Evolutionary conservation across 2,329 filamentous ascomycete genomes (phyloP).

Genomic region (Lecanicillium sp.): DNA sequence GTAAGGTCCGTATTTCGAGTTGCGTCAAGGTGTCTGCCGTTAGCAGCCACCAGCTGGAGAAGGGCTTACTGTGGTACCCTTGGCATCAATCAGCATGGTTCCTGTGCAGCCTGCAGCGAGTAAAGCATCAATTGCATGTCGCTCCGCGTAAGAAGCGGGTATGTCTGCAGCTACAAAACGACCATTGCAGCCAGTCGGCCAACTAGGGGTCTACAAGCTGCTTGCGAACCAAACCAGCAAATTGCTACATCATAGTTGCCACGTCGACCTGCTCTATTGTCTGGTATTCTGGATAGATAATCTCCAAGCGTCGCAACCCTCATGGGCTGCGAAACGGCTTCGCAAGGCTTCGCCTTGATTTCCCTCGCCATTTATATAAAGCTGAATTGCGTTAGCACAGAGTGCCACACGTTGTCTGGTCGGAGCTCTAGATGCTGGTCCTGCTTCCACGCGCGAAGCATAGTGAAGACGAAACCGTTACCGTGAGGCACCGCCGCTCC

Average conservation of each 20-base stretch:
- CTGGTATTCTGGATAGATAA: background rate
- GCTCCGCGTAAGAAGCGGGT: no score
- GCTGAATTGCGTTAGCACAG: conserved; percentile 14
- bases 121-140: no score
- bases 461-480: conserved; percentile 10
- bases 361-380: conserved; percentile 10
- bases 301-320: background rate
- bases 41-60: no score
- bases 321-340: background rate
- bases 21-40: no score
- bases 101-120: no score
- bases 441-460: conserved; percentile 9
- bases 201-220: background rate
- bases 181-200: background rate
- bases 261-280: background rate
- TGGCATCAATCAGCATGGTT: no score
- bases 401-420: conserved; percentile 10
- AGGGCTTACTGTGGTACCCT: no score
- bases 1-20: no score
- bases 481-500: no score
- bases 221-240: background rate
- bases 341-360: background rate
- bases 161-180: no score
- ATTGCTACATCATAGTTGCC: background rate
- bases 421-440: conserved; percentile 14